Evolutionary conservation across 306 rosid species (phyloP).

Genomic region (Hippophae tibetana): DNA sequence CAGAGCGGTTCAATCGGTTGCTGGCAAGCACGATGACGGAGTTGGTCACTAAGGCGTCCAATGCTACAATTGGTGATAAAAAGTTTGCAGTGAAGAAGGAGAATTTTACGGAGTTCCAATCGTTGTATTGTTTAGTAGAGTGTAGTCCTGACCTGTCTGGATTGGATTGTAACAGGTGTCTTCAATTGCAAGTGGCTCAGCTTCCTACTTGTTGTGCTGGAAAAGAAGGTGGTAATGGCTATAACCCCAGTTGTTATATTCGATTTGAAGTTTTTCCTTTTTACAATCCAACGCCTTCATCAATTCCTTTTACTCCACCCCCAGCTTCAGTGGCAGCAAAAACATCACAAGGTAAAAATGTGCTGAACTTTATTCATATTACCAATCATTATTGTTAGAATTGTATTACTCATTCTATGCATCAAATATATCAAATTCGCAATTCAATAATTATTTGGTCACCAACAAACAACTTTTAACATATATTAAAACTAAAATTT

Average conservation of each 20-base stretch:
- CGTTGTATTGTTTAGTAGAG: slow-evolving; percentile 13
- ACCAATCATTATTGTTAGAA: no score
- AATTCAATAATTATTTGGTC: no score
- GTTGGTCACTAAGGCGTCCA: neutral
- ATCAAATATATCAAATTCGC: no score
- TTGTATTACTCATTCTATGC: no score
- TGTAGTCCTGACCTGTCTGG: slow-evolving; percentile 18
- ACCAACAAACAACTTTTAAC: no score
- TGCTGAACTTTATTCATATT: no score
- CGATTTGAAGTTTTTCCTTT: neutral
- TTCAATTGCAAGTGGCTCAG: neutral
- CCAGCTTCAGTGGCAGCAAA: no score
- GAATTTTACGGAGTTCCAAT: neutral
- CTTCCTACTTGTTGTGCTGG: slow-evolving; percentile 7
- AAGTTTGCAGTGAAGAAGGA: slow-evolving; percentile 8
- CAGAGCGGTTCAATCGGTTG: neutral
- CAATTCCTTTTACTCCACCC: neutral
- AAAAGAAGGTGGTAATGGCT: neutral
- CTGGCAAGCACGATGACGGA: neutral
- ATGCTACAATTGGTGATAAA: neutral
- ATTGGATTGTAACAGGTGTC: slow-evolving; percentile 7
- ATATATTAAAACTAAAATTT: no score
- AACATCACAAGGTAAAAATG: neutral
- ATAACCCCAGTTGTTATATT: slow-evolving; percentile 6
- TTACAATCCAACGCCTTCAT: neutral